These are phyloP conservation scores for Leccinellum albellum DNA, from an alignment of 768 basidiomycete genomes.

Conservation along the genomic window DNA sequence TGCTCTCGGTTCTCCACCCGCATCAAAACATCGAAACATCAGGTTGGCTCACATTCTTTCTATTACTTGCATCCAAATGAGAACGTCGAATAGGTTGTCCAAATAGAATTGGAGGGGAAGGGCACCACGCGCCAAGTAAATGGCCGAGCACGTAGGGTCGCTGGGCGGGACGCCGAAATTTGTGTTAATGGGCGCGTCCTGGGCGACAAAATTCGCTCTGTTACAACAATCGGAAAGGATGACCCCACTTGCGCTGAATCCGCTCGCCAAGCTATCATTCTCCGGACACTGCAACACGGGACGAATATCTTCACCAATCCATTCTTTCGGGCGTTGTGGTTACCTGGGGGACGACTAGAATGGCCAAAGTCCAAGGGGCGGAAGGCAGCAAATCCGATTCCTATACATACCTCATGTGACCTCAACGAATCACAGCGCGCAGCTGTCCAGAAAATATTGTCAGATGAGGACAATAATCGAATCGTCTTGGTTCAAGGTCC, in stretches of 20 bases:
- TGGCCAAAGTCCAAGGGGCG: conserved; percentile 13
- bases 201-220: conserved; percentile 19
- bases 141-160: conserved; percentile 21
- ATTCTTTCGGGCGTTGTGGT: conserved; percentile 29
- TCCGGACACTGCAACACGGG: conserved; percentile 15
- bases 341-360: conserved; percentile 11
- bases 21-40: conserved; percentile 32
- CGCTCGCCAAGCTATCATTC: conserved; percentile 21
- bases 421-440: conserved; percentile 28
- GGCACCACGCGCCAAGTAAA: conserved; percentile 2
- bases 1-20: conserved; percentile 45
- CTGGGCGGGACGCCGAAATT: conserved; percentile 39
- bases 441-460: conserved; percentile 32
- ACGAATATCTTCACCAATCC: conserved; percentile 17
- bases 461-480: conserved; percentile 16
- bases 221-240: conserved; percentile 53
- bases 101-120: conserved; percentile 15
- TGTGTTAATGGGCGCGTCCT: conserved; percentile 21
- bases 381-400: neutral
- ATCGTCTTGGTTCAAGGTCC: conserved; percentile 33
- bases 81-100: conserved; percentile 13
- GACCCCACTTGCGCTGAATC: conserved; percentile 54
- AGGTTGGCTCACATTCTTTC: conserved; percentile 34
- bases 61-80: neutral
- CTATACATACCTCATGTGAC: neutral